Evolutionary conservation across 164 flowering plant species (phyloP), one percentile per base, ranked within the genome.

Genomic region (Magnolia kwangsiensis): DNA sequence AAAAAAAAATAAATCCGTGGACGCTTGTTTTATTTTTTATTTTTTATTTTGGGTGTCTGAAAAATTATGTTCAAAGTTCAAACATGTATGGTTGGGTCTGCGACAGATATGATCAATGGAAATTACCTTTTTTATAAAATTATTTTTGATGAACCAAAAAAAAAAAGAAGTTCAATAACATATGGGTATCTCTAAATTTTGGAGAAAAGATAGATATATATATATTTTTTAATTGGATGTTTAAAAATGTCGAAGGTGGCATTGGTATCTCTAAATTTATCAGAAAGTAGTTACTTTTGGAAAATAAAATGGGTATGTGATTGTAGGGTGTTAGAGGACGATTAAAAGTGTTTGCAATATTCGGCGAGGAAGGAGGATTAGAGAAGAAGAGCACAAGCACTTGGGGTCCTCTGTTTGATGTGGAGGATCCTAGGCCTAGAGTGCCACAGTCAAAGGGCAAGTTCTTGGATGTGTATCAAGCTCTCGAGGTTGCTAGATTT

Each of bases 401-500:
- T 2, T 94, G 97, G 98, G 79, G 85, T 8, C 50, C 91, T 0
- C 76, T 94, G 8, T 96, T 96, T 76, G 90, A 96, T 63, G 98
- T 94, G 58, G 98, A 94, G 87, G 95, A 96, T 81, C 99, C 99
- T 16, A 87, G 98, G 83, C 77, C 92, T 29, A 91, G 84, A 79
- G 77, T 82, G 8, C 91, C 89, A 8, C 92, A 80, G 75, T 70
- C 27, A 67, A 91, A 92, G 82, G 93, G 98, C 77, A 94, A 92
- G 86, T 88, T 94, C 80, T 80, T 96, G 82, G 97, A 96, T 75
- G 96, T 83, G 2, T 76, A 94, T 88, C 93, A 90, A 76, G 97
- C 97, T 9, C 74, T 96, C 21, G 97, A 96, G 83, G 90, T 96
- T n/a, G 99, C 95, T 68, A 84, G 94, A 77, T 92, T 83, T 78